Base-by-base conservation (phyloP, 108 stramenopile species). In the Stephanodiscus minutulus region DNA sequence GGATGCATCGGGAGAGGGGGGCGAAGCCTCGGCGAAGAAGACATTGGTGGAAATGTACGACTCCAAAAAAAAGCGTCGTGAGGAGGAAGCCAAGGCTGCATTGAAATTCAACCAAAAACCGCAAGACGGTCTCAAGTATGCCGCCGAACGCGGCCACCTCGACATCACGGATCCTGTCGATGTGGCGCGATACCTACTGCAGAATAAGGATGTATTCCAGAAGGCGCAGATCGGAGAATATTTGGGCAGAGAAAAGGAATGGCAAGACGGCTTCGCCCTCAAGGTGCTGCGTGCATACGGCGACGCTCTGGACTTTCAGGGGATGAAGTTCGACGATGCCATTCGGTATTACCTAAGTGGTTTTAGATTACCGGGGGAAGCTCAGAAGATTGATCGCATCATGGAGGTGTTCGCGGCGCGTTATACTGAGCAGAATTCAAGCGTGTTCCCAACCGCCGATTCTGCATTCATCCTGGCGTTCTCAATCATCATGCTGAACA, bases 331-430 rank as follows among this genome's bases (percentile, higher is more conserved):
- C 77, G 98, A 97, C 74, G 92, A 95, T 24, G 97, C 97, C 41
- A 98, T 99, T 67, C 91, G 97, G 12, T 89, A 81, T 67, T 99
- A 95, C 73, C 82, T 99, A n/a, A 83, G 88, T 62, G 97, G 98
- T 22, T 99, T 99, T 73, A 88, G 98, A 31, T 81, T 99, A 18
- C 98, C 98, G 24, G 98, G 98, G 11, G 98, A 99, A 87, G 98
- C 98, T 5, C 98, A 99, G 73, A 99, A 99, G 86, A 99, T 99
- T 82, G 98, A 99, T 75, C 98, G 98, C 31, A 98, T 99, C 66
- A 98, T 99, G 97, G 98, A 99, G 72, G 97, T 96, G 47, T 99
- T 98, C 80, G 97, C 98, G 17, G 98, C 96, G 76, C 83, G 92
- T 8, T 99, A 93, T 79, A 95, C 85, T 33, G 77, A 81, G 44